A percentile compares a stretch with the other conserved stretches of the same genome.
phyloP scores from a whole-genome alignment of 768 basidiomycete genomes.

The Boletus coccyginus region DNA sequence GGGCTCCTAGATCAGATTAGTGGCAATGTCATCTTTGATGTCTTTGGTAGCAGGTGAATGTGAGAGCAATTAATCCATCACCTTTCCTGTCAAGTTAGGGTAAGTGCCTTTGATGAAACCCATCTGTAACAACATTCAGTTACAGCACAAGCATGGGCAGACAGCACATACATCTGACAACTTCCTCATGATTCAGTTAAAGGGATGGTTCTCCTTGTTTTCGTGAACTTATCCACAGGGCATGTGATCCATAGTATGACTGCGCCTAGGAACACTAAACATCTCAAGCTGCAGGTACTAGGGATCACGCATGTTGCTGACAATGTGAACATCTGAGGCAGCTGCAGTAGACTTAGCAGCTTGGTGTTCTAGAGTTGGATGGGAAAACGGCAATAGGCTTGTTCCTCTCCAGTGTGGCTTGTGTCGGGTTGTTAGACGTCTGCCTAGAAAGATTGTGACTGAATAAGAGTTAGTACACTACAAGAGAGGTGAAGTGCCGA shows the following conservation, averaged over 20 bases:
- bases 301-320: conserved; percentile 58
- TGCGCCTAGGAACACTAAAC: conserved; percentile 49
- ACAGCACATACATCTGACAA: conserved; percentile 57
- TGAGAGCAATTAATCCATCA: conserved; percentile 48
- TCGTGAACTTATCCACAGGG: conserved; percentile 18
- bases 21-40: conserved; percentile 63
- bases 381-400: background rate
- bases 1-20: conserved; percentile 57
- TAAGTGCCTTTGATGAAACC: conserved; percentile 63
- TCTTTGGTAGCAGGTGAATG: conserved; percentile 47
- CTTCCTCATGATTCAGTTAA: conserved; percentile 52
- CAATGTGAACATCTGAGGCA: conserved; percentile 40
- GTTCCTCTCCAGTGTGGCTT: background rate
- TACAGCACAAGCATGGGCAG: conserved; percentile 5
- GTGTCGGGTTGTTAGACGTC: conserved; percentile 15
- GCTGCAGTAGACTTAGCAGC: conserved; percentile 13
- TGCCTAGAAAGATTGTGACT: conserved; percentile 27
- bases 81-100: conserved; percentile 49
- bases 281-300: conserved; percentile 68
- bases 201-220: conserved; percentile 36
- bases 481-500: background rate
- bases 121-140: conserved; percentile 48
- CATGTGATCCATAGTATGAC: conserved; percentile 31
- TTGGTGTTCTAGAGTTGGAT: conserved; percentile 9
- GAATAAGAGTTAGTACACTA: conserved; percentile 1